Evolutionary conservation across 106 monocot species (phyloP), one percentile per base, ranked within the genome.

Genomic region (Apostasia shenzhenica): DNA sequence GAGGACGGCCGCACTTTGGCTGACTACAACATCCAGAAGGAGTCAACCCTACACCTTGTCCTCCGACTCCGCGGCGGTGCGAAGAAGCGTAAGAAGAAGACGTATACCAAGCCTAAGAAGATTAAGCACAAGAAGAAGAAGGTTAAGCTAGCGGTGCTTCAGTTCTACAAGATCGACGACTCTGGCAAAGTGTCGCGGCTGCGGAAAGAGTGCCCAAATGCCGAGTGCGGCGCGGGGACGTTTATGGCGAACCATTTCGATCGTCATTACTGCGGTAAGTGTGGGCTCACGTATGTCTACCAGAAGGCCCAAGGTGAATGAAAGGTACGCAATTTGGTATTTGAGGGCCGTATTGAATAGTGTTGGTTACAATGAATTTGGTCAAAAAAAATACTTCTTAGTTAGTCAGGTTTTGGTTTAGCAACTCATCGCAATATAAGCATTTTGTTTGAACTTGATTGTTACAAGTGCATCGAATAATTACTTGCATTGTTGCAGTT

Each of bases 51-150:
- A 1, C 75, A 80, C 43, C 70, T 80, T 26, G 80, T 80, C 41
- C 63, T 75, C 26, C 74, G 80, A 4, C 64, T 80, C 63, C 54
- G 74, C 13, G 80, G 80, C 5, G 80, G 80, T 2, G 80, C 80
- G 14, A 80, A 80, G 75, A 80, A 80, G 74, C 53, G 80, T 48
- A 80, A 80, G 80, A 80, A 80, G 80, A 80, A 80, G 80, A 75
- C 74, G 1, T 80, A 80, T 75, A 80, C 80, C 70, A 80, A 80
- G 75, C 80, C 80, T 50, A 80, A 80, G 70, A 80, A 80, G 75
- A 70, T 70, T 2, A 80, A 80, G 73, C 80, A 80, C 80, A 80
- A 80, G 70, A 57, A 80, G 44, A 80, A 80, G 80, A 80, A 80
- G 75, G 80, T 80, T 7, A 80, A 80, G 80, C 80, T 80, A 48